These are phyloP conservation scores for Coccomyxa subellipsoidea DNA, from an alignment of 163 green algal genomes.

Conservation along the genomic window DNA sequence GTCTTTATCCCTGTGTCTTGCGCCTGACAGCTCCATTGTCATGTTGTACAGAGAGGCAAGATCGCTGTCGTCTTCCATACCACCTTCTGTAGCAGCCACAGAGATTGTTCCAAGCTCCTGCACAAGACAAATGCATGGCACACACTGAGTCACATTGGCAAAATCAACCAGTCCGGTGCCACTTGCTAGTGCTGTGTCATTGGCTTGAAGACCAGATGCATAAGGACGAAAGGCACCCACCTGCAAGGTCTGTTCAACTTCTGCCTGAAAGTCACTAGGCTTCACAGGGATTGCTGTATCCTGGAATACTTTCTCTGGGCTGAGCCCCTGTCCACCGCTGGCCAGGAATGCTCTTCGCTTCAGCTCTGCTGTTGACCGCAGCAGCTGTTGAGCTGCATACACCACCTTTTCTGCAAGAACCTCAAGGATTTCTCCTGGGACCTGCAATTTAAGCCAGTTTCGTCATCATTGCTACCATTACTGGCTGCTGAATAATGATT, in stretches of 20 bases:
- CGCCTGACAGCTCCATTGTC: background rate
- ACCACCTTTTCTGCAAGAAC: slow-evolving; percentile 12
- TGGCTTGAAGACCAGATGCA: too few species aligned
- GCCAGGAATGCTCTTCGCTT: slow-evolving; percentile 7
- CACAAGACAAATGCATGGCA: too few species aligned
- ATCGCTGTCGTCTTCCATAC: background rate
- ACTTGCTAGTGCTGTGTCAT: too few species aligned
- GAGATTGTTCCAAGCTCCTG: background rate
- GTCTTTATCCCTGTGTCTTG: background rate
- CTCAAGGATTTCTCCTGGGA: background rate
- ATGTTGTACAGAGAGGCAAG: background rate
- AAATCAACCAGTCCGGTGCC: too few species aligned
- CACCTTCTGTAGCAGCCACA: background rate
- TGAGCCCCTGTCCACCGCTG: background rate
- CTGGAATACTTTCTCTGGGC: too few species aligned
- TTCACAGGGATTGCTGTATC: background rate
- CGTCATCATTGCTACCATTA: too few species aligned
- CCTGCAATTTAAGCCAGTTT: too few species aligned
- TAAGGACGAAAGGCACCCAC: too few species aligned
- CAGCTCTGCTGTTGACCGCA: background rate
- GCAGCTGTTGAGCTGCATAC: background rate
- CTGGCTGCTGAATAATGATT: too few species aligned
- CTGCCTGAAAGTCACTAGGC: background rate
- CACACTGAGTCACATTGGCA: too few species aligned
- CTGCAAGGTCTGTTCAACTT: background rate